Evolutionary conservation across 768 basidiomycete species (phyloP).

Genomic region (Bullera alba): DNA sequence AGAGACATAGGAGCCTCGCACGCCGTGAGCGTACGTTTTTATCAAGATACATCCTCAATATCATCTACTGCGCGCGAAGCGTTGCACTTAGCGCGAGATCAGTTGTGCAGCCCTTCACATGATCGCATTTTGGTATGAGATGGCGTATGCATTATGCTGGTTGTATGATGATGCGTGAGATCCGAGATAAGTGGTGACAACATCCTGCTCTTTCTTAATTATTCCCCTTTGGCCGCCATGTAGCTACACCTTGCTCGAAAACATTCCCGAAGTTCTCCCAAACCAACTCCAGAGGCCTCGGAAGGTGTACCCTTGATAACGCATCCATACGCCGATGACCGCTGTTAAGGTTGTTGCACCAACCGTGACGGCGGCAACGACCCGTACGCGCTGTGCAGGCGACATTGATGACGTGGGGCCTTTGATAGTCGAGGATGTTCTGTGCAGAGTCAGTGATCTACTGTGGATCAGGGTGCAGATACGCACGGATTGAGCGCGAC

Average conservation of each 20-base stretch:
- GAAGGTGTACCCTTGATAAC: slow-evolving; percentile 37
- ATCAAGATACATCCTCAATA: no score
- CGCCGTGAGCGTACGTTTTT: no score
- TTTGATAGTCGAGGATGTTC: slow-evolving; percentile 34
- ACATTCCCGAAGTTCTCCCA: background rate
- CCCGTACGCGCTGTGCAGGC: slow-evolving; percentile 28
- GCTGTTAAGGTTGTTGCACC: slow-evolving; percentile 19
- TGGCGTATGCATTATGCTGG: background rate
- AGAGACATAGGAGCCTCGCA: no score
- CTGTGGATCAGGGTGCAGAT: background rate
- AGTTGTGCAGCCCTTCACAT: background rate
- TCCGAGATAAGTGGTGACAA: no score
- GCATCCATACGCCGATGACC: slow-evolving; percentile 29
- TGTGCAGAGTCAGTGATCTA: slow-evolving; percentile 2
- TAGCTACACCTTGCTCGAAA: background rate
- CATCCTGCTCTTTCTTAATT: no score
- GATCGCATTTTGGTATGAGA: background rate
- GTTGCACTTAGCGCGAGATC: no score
- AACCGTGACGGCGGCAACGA: slow-evolving; percentile 19
- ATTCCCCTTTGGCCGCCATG: no score
- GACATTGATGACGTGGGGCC: slow-evolving; percentile 30
- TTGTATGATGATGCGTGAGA: background rate
- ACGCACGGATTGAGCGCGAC: slow-evolving; percentile 42
- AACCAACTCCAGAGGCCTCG: slow-evolving; percentile 13
- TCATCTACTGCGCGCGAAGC: no score